These are phyloP conservation scores for Fusarium incarnatum DNA, from an alignment of 2,329 filamentous ascomycete species.

Conservation along the genomic window DNA sequence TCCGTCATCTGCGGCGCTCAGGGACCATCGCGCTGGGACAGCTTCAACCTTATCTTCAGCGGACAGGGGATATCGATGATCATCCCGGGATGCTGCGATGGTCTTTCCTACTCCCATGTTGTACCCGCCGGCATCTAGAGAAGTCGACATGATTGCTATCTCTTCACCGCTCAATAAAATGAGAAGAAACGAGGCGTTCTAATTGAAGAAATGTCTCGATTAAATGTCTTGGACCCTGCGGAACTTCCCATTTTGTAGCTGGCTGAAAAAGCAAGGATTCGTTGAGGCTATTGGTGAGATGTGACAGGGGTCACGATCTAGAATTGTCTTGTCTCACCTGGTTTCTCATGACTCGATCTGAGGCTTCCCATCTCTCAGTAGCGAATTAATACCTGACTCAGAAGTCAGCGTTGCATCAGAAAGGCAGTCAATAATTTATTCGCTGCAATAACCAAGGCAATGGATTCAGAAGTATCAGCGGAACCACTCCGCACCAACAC, in stretches of 20 bases:
- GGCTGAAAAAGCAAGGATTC: background rate
- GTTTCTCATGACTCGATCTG: background rate
- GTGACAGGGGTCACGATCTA: background rate
- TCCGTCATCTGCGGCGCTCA: background rate
- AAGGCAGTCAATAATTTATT: no score
- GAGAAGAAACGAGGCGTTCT: background rate
- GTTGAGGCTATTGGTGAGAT: background rate
- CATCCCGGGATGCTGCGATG: background rate
- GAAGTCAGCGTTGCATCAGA: no score
- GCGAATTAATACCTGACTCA: background rate
- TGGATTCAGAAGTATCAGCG: no score
- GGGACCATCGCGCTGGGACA: background rate
- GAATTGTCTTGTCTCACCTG: background rate
- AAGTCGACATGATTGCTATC: background rate
- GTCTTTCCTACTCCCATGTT: background rate
- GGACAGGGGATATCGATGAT: background rate
- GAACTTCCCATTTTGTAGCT: background rate
- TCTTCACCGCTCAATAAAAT: background rate
- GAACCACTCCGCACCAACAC: background rate
- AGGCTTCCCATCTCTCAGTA: background rate
- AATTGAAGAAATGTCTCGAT: background rate
- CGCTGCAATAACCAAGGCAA: no score
- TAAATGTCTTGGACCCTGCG: background rate
- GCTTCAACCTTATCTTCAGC: background rate
- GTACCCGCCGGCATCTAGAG: accelerated